Evolutionary conservation across 1,139 yeast genomes (phyloP).

Genomic region (Yamadazyma membranifaciens): DNA sequence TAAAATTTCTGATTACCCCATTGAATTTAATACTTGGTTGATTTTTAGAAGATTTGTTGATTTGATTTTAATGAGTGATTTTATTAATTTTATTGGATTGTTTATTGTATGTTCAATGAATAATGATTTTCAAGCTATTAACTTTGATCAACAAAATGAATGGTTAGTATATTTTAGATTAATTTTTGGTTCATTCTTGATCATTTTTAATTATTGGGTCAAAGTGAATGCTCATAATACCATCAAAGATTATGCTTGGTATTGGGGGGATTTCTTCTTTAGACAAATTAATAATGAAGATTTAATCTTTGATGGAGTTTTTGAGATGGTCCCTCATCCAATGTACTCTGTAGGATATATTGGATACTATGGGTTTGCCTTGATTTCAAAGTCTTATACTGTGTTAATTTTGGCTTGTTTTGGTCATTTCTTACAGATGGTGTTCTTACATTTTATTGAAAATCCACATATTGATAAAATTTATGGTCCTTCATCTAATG

Average conservation of each 20-base stretch:
- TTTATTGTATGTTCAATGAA: slow-evolving; percentile 58
- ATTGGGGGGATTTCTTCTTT: slow-evolving; percentile 93
- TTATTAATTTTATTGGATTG: slow-evolving; percentile 70
- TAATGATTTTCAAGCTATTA: slow-evolving; percentile 40
- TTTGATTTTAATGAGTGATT: slow-evolving; percentile 82
- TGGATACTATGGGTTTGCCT: slow-evolving; percentile 83
- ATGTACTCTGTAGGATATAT: slow-evolving; percentile 91
- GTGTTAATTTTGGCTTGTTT: slow-evolving; percentile 68
- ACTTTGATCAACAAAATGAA: slow-evolving; percentile 26
- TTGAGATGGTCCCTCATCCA: slow-evolving; percentile 91
- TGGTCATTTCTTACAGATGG: slow-evolving; percentile 80
- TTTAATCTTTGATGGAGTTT: slow-evolving; percentile 85
- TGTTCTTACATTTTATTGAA: slow-evolving; percentile 74
- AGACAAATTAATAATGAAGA: slow-evolving; percentile 72
- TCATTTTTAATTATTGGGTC: slow-evolving; percentile 80
- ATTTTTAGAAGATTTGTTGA: slow-evolving; percentile 79
- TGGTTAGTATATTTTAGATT: slow-evolving; percentile 40
- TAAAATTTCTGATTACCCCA: slow-evolving; percentile 53
- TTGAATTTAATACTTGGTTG: slow-evolving; percentile 83
- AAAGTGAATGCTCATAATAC: slow-evolving; percentile 87
- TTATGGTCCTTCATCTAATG: slow-evolving; percentile 51
- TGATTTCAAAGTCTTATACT: slow-evolving; percentile 74
- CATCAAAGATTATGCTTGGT: slow-evolving; percentile 91
- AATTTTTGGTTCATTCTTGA: slow-evolving; percentile 45
- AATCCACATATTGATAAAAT: slow-evolving; percentile 88